Conservation (phyloP, 163 green algal species). For the Coccomyxa subellipsoidea region DNA sequence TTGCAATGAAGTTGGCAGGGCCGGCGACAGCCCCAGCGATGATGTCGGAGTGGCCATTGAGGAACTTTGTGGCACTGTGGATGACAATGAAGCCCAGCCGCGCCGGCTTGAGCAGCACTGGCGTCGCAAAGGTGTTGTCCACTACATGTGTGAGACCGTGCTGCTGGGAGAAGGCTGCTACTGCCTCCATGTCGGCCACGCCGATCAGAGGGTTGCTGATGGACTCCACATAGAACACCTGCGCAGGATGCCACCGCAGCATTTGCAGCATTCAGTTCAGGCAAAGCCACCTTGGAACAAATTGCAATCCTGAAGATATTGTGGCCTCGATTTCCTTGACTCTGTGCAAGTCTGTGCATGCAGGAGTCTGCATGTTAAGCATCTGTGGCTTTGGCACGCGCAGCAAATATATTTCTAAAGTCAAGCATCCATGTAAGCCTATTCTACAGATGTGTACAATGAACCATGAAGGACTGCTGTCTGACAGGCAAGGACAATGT, state of each 20-base stretch:
- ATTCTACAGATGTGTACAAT: no score
- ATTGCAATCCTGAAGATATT: no score
- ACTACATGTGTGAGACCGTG: slow-evolving; percentile 32
- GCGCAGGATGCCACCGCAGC: not conserved
- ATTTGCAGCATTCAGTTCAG: no score
- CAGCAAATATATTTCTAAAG: no score
- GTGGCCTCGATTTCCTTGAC: no score
- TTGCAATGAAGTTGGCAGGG: slow-evolving; percentile 16
- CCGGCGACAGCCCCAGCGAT: slow-evolving; percentile 37
- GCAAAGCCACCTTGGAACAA: no score
- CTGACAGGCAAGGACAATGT: no score
- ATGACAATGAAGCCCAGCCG: slow-evolving; percentile 45
- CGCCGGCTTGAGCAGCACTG: slow-evolving; percentile 25
- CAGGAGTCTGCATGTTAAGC: no score
- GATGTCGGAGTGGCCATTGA: slow-evolving; percentile 51
- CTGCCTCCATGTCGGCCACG: slow-evolving; percentile 32
- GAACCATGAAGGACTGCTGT: no score
- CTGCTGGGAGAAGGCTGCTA: slow-evolving; percentile 30
- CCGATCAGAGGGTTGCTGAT: slow-evolving; percentile 45
- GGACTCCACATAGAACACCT: slow-evolving; percentile 51
- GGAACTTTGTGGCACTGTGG: slow-evolving; percentile 52
- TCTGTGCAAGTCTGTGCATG: no score
- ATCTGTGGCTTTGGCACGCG: no score
- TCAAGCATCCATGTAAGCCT: no score
- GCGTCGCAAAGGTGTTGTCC: slow-evolving; percentile 50